Percentiles rank a stretch among this genome's conserved stretches.
Evolutionary conservation across 352 stramenopile genomes (phyloP).

Genomic region (Phytophthora foliorum): DNA sequence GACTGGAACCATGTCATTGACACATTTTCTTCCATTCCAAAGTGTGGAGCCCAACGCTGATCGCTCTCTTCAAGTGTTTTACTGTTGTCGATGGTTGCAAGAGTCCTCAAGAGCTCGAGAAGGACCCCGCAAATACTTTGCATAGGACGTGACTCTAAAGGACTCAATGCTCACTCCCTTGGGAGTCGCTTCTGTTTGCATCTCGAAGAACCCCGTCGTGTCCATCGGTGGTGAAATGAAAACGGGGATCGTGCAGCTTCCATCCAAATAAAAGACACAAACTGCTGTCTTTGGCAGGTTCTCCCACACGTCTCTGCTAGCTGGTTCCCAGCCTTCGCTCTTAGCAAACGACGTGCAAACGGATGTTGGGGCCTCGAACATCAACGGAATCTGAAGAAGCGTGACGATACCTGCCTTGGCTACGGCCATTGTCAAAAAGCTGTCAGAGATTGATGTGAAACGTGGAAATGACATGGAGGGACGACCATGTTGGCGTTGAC

Average conservation of each 20-base stretch:
- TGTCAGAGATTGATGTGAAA: neutral
- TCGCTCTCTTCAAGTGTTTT: too few relatives aligned
- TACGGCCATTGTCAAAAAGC: neutral
- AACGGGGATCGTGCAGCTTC: neutral
- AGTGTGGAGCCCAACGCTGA: too few relatives aligned
- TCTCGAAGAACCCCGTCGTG: neutral
- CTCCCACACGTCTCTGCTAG: conserved; percentile 1
- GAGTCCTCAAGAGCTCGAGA: neutral
- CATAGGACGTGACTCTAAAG: neutral
- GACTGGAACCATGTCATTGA: too few relatives aligned
- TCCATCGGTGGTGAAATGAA: neutral
- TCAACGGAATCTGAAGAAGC: neutral
- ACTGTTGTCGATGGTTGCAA: neutral
- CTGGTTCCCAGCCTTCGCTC: conserved; percentile 1
- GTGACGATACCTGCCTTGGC: neutral
- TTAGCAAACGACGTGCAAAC: neutral
- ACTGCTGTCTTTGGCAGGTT: neutral
- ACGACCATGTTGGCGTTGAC: neutral
- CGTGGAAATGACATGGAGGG: neutral
- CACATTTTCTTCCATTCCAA: too few relatives aligned
- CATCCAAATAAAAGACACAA: neutral
- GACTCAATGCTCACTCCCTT: neutral
- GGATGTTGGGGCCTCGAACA: neutral
- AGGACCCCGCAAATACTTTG: neutral
- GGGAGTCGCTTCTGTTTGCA: neutral